Evolutionary conservation across 2,329 filamentous ascomycete species (phyloP).

Genomic region (Juglanconis oblonga): DNA sequence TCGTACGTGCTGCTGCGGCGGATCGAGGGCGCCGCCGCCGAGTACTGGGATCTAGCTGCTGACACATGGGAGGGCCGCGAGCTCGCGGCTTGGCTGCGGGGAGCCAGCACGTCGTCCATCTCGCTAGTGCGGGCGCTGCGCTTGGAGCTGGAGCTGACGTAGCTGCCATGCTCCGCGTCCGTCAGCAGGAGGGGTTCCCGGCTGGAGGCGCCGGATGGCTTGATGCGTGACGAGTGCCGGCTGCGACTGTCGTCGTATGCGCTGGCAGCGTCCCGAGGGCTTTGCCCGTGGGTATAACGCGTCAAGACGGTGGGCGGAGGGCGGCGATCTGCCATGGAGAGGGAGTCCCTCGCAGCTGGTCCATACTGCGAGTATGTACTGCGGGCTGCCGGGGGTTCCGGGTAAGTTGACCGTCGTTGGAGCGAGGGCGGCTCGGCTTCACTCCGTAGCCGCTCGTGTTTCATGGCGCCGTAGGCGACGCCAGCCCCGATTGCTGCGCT

Average conservation of each 20-base stretch:
- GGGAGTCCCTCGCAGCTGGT: constrained; percentile 34
- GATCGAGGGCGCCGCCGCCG: constrained; percentile 15
- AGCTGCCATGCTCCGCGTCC: constrained; percentile 41
- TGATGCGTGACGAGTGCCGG: constrained; percentile 37
- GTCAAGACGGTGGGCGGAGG: constrained; percentile 26
- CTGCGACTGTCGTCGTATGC: constrained; percentile 38
- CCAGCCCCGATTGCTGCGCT: constrained; percentile 64
- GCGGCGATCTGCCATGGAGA: constrained; percentile 29
- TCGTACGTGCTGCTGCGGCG: constrained; percentile 27
- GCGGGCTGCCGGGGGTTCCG: constrained; percentile 34
- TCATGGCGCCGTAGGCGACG: constrained; percentile 69
- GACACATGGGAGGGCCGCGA: constrained; percentile 20
- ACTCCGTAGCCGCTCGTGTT: constrained; percentile 45
- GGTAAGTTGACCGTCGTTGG: constrained; percentile 44
- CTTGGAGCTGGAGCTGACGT: constrained; percentile 31
- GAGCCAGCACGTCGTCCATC: constrained; percentile 18
- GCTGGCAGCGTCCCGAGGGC: constrained; percentile 33
- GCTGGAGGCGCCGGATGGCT: constrained; percentile 26
- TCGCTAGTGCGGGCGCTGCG: constrained; percentile 27
- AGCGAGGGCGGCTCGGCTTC: constrained; percentile 39
- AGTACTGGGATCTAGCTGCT: neutral
- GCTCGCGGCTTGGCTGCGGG: constrained; percentile 16
- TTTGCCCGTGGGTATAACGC: constrained; percentile 31
- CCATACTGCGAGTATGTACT: constrained; percentile 36
- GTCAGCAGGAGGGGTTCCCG: constrained; percentile 37